Conservation (phyloP, 257 asterid genomes). For the Nicotiana sylvestris region DNA sequence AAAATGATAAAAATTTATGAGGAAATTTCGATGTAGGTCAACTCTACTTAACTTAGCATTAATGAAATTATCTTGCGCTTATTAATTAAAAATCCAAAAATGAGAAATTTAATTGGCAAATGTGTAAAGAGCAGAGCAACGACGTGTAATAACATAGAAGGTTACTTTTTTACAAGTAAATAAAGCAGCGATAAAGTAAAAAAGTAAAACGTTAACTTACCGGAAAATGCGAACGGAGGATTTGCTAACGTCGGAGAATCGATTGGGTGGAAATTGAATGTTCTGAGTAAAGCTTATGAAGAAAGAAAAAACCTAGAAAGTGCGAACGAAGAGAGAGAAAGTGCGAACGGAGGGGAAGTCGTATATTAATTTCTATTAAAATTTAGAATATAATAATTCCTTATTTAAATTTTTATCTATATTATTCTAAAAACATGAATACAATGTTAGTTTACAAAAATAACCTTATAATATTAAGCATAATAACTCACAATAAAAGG, state of each 20-base stretch:
- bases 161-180: neutral
- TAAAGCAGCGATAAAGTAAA: neutral
- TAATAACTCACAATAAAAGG: too few species aligned
- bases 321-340: too few species aligned
- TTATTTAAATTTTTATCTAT: too few species aligned
- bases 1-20: too few species aligned
- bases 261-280: neutral
- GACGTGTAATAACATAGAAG: neutral
- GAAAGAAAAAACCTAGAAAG: neutral
- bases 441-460: too few species aligned
- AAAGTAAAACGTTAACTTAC: neutral
- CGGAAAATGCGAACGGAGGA: neutral
- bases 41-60: neutral
- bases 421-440: too few species aligned
- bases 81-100: neutral
- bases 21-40: neutral
- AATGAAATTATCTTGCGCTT: neutral
- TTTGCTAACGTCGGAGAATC: neutral
- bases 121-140: neutral
- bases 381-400: too few species aligned
- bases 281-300: neutral
- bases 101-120: neutral
- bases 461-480: too few species aligned
- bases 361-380: too few species aligned
- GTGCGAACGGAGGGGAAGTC: too few species aligned